phyloP scores from a whole-genome alignment of 2,329 filamentous ascomycete genomes.

The Ceratocystis smalleyi region DNA sequence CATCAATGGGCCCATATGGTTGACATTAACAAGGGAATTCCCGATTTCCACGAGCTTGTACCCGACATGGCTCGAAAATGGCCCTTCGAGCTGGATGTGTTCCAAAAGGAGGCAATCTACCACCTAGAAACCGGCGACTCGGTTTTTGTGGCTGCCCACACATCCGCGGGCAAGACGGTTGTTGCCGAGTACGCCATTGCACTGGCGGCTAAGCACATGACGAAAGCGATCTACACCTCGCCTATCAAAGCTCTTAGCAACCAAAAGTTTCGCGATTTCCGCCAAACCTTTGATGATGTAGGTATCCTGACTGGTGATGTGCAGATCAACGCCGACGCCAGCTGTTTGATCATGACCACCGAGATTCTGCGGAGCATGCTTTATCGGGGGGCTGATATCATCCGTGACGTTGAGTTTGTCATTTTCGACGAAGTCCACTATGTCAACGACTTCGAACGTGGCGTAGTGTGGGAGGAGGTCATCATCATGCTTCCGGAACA shows the following conservation, averaged over 20 bases:
- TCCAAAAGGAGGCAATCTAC: slow-evolving; percentile 97
- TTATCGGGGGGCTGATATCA: slow-evolving; percentile 86
- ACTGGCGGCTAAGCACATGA: slow-evolving; percentile 95
- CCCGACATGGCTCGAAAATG: slow-evolving; percentile 92
- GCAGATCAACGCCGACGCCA: slow-evolving; percentile 92
- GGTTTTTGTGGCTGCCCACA: slow-evolving; percentile 94
- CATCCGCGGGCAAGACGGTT: slow-evolving; percentile 93
- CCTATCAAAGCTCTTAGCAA: slow-evolving; percentile 98
- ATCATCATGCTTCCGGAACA: slow-evolving; percentile 99
- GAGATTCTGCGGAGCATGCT: slow-evolving; percentile 97
- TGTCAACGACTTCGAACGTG: slow-evolving; percentile 87
- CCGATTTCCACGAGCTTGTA: slow-evolving; percentile 86
- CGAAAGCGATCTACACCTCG: slow-evolving; percentile 96
- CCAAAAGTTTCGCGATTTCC: slow-evolving; percentile 95
- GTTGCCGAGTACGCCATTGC: slow-evolving; percentile 97
- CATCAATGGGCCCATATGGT: slow-evolving; percentile 98
- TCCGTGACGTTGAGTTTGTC: slow-evolving; percentile 94
- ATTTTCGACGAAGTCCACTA: slow-evolving; percentile 99
- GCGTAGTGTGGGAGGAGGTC: slow-evolving; percentile 98
- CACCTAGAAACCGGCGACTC: slow-evolving; percentile 93
- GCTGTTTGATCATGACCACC: slow-evolving; percentile 97
- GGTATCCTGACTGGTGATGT: slow-evolving; percentile 95
- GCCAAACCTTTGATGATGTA: slow-evolving; percentile 80
- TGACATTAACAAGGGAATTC: slow-evolving; percentile 78
- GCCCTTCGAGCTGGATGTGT: slow-evolving; percentile 94